Evolutionary conservation across 139 green algal genomes (phyloP), one percentile per base, ranked within the genome.

Genomic region (Medakamo hakoo): DNA sequence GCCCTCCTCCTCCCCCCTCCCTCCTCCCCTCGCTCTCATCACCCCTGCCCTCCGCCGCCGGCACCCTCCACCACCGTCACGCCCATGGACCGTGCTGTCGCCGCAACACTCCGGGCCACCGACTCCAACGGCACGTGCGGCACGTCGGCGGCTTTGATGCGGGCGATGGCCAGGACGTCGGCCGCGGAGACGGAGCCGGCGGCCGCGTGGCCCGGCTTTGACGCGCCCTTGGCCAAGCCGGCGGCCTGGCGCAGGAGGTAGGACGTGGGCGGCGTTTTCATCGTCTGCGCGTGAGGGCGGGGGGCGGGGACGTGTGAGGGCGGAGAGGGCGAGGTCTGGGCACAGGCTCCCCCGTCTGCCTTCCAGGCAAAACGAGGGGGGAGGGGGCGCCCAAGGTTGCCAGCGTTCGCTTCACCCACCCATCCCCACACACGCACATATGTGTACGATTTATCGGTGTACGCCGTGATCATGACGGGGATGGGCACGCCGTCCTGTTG

Each of bases 151-250:
- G 88, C 77, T 77, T 98, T 98, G 9, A 88, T 49, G 30, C 68
- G 69, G 1, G 85, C 91, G 31, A 98, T 98, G 48, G 94, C 84
- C 67, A 96, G 92, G 3, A 97, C 52, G 69, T 97, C 86, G 72
- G 95, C 96, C 22, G 95, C 69, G 0, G 80, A 86, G 25, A 98
- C 84, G 14, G 67, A 67, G 9, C 71, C 89, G 2, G 74, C 79
- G 19, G 69, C 63, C 59, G 88, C 73, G 58, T 97, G 89, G 1
- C 93, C 93, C 0, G 92, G 79, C 40, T 69, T 75, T 48, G 80
- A 68, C 25, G 76, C 77, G 23, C 82, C 90, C 0, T 69, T 70
- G 16, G 78, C 61, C 25, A 96, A 56, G 2, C 87, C 86, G 23
- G 83, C 76, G 0, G 88, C 86, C 58, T 86, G 74, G 64, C 91